phyloP scores from a whole-genome alignment of 768 basidiomycete species.

The Gymnopilus junonius region DNA sequence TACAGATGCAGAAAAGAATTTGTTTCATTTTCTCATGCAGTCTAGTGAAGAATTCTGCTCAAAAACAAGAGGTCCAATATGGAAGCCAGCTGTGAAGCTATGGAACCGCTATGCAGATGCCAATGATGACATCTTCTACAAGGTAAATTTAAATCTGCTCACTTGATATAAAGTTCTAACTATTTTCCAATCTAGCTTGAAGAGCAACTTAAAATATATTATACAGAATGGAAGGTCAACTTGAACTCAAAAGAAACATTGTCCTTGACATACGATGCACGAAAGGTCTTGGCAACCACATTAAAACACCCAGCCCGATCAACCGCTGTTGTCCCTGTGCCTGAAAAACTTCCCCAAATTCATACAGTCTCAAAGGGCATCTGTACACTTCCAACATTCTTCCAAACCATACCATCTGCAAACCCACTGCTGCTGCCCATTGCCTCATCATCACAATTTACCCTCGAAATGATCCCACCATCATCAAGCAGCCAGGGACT shows the following conservation, averaged over 20 bases:
- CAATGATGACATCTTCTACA: constrained; percentile 14
- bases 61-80: constrained; percentile 6
- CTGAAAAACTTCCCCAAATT: not conserved
- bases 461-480: not conserved
- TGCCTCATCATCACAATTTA: not conserved
- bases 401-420: not conserved
- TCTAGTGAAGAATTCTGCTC: constrained; percentile 9
- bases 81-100: constrained; percentile 17
- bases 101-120: constrained; percentile 21
- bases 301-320: too few species aligned
- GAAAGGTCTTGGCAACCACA: not conserved
- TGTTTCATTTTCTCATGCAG: constrained; percentile 29
- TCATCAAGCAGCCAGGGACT: not conserved
- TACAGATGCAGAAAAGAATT: constrained; percentile 19
- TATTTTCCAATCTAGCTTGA: not conserved
- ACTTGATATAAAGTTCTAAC: not conserved
- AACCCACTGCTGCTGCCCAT: not conserved
- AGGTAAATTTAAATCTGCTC: constrained; percentile 13
- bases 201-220: constrained; percentile 5
- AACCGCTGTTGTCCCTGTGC: constrained; percentile 7
- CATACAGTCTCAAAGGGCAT: constrained; percentile 9
- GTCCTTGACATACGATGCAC: not conserved
- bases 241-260: not conserved
- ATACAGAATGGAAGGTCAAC: not conserved
- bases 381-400: not conserved